A percentile compares a stretch with the other conserved stretches of the same genome.
phyloP scores from a whole-genome alignment of 2,329 filamentous ascomycete genomes.

The Phialocephala sp. region DNA sequence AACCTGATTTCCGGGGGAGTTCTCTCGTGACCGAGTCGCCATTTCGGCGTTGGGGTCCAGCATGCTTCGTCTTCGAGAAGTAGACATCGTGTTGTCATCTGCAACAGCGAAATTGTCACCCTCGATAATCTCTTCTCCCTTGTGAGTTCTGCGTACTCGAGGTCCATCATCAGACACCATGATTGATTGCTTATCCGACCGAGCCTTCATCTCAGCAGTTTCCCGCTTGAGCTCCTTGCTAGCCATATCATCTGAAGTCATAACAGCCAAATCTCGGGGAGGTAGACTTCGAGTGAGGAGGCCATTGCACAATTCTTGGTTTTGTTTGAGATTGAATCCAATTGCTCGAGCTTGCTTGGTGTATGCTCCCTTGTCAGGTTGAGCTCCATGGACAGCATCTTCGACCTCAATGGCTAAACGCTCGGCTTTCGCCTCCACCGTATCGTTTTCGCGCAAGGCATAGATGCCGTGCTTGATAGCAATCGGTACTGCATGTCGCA shows the following conservation, averaged over 20 bases:
- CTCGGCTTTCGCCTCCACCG: conserved; percentile 68
- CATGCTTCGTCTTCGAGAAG: conserved; percentile 47
- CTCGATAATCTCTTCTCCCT: conserved; percentile 90
- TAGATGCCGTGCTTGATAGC: conserved; percentile 71
- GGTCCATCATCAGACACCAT: conserved; percentile 76
- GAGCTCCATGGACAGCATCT: conserved; percentile 66
- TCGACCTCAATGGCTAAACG: conserved; percentile 81
- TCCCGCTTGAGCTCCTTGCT: conserved; percentile 86
- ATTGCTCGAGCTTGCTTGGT: conserved; percentile 74
- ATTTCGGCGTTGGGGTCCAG: conserved; percentile 44
- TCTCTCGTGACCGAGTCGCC: conserved; percentile 43
- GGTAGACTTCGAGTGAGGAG: conserved; percentile 76
- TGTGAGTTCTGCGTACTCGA: conserved; percentile 87
- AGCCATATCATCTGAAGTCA: conserved; percentile 90
- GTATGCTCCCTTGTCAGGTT: conserved; percentile 59
- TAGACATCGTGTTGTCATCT: conserved; percentile 37
- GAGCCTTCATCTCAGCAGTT: conserved; percentile 77
- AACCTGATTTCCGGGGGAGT: conserved; percentile 44
- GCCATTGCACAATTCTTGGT: conserved; percentile 76
- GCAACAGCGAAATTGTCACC: conserved; percentile 62
- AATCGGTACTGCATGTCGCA: conserved; percentile 68
- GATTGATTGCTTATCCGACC: conserved; percentile 83
- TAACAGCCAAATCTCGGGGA: conserved; percentile 79
- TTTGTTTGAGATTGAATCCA: conserved; percentile 87
- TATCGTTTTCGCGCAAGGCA: conserved; percentile 65